These are phyloP conservation scores for Osmanthus fragrans DNA, from an alignment of 257 asterid species.

Conservation along the genomic window DNA sequence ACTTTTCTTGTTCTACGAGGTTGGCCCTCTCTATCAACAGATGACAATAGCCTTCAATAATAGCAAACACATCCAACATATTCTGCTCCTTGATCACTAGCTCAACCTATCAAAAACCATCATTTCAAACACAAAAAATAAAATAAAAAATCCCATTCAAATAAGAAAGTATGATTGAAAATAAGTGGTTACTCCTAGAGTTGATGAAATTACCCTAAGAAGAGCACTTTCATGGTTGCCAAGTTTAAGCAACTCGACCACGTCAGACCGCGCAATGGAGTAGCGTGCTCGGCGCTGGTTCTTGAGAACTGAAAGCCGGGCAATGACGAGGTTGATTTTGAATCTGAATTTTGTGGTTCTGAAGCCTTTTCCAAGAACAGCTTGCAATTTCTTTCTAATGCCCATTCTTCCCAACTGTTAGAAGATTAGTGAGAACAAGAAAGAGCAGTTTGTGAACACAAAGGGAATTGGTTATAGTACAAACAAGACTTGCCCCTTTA, in stretches of 20 bases:
- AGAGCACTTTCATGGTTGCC: slow-evolving; percentile 72
- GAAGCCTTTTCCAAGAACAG: slow-evolving; percentile 52
- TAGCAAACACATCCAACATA: slow-evolving; percentile 72
- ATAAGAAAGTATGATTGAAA: neutral
- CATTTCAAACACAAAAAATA: neutral
- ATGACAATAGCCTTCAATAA: slow-evolving; percentile 66
- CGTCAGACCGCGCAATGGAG: slow-evolving; percentile 66
- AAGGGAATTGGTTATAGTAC: slow-evolving; percentile 15
- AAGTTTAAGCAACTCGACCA: slow-evolving; percentile 55
- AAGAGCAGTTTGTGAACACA: neutral
- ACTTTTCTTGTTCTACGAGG: slow-evolving; percentile 76
- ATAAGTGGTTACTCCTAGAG: neutral
- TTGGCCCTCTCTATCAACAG: slow-evolving; percentile 56
- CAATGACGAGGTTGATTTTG: slow-evolving; percentile 50
- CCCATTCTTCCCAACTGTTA: neutral
- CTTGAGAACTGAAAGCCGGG: slow-evolving; percentile 65
- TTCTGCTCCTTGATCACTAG: slow-evolving; percentile 88
- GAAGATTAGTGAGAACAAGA: neutral
- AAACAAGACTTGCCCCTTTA: slow-evolving; percentile 41
- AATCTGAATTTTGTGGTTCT: slow-evolving; percentile 48
- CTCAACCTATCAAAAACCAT: slow-evolving; percentile 52
- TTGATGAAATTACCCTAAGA: slow-evolving; percentile 48
- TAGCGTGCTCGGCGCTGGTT: slow-evolving; percentile 73
- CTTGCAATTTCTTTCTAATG: slow-evolving; percentile 76
- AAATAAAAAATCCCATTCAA: neutral